Evolutionary conservation across 176 grass and related monocot genomes (phyloP), one percentile per base, ranked within the genome.

Genomic region (Calamus simplicifolius): DNA sequence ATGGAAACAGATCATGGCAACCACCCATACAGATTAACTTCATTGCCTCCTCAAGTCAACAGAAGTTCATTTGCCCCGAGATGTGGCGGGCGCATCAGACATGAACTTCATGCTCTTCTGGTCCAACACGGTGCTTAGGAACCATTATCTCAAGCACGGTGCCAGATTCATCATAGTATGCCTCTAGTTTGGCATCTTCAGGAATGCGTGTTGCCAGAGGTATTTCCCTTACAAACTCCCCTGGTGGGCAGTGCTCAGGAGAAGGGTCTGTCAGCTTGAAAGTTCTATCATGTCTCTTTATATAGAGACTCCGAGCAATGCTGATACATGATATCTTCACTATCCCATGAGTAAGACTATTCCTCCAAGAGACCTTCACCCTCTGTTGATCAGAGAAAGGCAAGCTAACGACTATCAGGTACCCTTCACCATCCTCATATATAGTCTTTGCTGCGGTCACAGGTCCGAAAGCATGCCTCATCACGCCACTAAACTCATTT

Each of bases 41-140:
- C 50, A 25, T 52, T 66, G 19, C 31, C 56, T 62, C 52, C 63
- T 75, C 57, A 4, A 71, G 57, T 75, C 25, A 64, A 72, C 67
- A 68, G 52, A 49, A 67, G 67, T 55, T 81, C 72, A 71, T 54
- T 84, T 72, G 70, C 67, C 81, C 86, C 90, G 81, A 49, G 90
- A 76, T 3, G 75, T 83, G 52, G 90, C 74, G 25, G 90, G 76
- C 66, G 81, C 82, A 95, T 83, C 82, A 90, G 19, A 95, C 90
- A 81, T 49, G 86, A 56, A 95, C 90, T 70, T 95, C 90, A 79
- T 95, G 90, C 78, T 95, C 90, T 80, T 95, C 90, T 28, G 85
- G 86, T n/a, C 80, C 90, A 72, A 86, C 67, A 31, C 82, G 76
- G 62, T 76, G 63, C 59, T 95, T 95, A 48, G 90, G 90, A 14